phyloP scores from a whole-genome alignment of 1,284 basidiomycete genomes.

The Ceratobasidium papillatum region DNA sequence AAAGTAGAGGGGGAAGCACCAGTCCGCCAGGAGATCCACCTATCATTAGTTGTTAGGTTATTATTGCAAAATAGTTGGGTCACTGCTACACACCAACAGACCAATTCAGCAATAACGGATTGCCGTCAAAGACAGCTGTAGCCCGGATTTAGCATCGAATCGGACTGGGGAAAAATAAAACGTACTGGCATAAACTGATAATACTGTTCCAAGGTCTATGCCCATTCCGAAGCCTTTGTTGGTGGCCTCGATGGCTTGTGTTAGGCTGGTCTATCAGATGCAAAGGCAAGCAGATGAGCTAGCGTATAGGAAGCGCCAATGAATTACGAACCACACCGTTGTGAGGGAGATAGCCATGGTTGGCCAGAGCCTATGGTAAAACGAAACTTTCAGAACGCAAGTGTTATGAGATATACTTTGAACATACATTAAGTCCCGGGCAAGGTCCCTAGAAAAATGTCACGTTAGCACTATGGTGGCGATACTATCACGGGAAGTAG shows the following conservation, averaged over 20 bases:
- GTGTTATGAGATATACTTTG: not conserved
- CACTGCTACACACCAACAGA: conserved; percentile 13
- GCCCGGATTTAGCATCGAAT: not conserved
- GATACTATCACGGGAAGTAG: not conserved
- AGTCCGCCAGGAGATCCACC: conserved; percentile 9
- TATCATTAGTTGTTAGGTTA: not conserved
- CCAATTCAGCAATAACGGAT: not conserved
- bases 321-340: conserved; percentile 10
- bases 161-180: not conserved
- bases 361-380: conserved; percentile 4
- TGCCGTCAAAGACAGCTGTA: conserved; percentile 4
- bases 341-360: conserved; percentile 15
- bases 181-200: not conserved
- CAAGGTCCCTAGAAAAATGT: not conserved
- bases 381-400: not conserved
- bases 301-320: not conserved
- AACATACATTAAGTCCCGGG: conserved; percentile 21
- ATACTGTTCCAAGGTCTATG: not conserved
- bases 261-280: not conserved
- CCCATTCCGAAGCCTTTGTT: conserved; percentile 26
- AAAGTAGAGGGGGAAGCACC: not conserved
- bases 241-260: not conserved
- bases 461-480: not conserved
- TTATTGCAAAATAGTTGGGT: not conserved
- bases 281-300: too few species aligned